Percentiles rank a stretch among this genome's conserved stretches.
phyloP scores from a whole-genome alignment of 148 eudicot species.

The Silene uniflora region DNA sequence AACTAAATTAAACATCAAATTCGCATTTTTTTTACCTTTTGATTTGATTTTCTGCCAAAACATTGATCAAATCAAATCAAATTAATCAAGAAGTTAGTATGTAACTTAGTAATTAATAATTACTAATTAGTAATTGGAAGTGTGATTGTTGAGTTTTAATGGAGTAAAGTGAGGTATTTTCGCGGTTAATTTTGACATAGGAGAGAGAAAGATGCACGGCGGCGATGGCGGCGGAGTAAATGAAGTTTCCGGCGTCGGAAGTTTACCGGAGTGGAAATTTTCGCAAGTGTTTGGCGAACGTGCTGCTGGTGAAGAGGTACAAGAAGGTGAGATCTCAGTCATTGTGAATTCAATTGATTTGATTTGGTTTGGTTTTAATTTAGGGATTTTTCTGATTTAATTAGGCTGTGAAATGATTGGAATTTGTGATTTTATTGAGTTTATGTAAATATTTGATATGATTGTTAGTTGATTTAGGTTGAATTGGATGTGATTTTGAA shows the following conservation, averaged over 20 bases:
- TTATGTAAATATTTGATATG: background rate
- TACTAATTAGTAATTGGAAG: background rate
- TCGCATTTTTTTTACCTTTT: background rate
- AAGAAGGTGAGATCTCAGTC: slow-evolving; percentile 56
- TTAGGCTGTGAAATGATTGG: background rate
- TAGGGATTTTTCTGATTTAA: background rate
- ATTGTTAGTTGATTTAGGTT: background rate
- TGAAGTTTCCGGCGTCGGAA: background rate
- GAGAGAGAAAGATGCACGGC: slow-evolving; percentile 49
- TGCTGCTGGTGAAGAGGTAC: slow-evolving; percentile 92
- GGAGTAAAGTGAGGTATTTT: no score
- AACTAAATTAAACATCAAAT: background rate
- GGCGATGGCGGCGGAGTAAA: background rate
- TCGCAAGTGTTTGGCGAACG: slow-evolving; percentile 95
- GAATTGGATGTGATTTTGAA: background rate
- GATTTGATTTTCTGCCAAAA: slow-evolving; percentile 1
- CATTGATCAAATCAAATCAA: slow-evolving; percentile 6
- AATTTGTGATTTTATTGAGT: background rate
- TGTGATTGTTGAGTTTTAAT: no score
- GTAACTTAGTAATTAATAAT: background rate
- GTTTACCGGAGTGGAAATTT: slow-evolving; percentile 84
- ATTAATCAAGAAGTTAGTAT: background rate
- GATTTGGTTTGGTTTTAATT: background rate
- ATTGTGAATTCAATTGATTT: slow-evolving; percentile 5
- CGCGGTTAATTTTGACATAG: slow-evolving; percentile 17